Evolutionary conservation across 2,329 filamentous ascomycete species (phyloP).

Genomic region (Penicillium nordicum): DNA sequence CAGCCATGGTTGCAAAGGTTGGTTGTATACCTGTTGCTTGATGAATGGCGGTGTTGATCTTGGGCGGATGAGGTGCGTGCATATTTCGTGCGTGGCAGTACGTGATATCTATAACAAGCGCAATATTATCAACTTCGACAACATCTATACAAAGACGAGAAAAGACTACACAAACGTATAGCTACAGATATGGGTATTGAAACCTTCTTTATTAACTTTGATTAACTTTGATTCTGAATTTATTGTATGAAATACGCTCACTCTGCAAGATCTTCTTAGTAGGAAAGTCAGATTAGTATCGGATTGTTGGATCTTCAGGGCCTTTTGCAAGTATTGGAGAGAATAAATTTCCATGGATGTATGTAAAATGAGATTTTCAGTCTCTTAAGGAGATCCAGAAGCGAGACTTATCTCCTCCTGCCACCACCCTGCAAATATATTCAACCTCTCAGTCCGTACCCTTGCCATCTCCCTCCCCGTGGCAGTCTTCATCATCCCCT

Average conservation of each 20-base stretch:
- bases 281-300: not conserved
- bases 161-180: not conserved
- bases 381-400: not conserved
- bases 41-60: slow-evolving; percentile 18
- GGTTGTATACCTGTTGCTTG: slow-evolving; percentile 15
- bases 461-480: slow-evolving; percentile 51
- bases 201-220: not conserved
- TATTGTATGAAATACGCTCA: not conserved
- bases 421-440: slow-evolving; percentile 54
- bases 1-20: slow-evolving; percentile 38
- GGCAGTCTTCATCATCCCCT: slow-evolving; percentile 58
- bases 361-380: not conserved
- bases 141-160: not conserved
- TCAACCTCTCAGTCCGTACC: slow-evolving; percentile 49
- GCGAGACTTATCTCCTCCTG: slow-evolving; percentile 43
- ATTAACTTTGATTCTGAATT: not conserved
- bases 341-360: not conserved
- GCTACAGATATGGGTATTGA: not conserved
- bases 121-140: not conserved
- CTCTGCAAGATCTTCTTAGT: not conserved
- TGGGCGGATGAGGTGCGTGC: slow-evolving; percentile 23
- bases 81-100: slow-evolving; percentile 13
- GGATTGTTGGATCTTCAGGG: not conserved
- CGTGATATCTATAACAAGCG: not conserved
- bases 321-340: not conserved